Evolutionary conservation across 768 basidiomycete genomes (phyloP).

Genomic region (Pleurotus djamor): DNA sequence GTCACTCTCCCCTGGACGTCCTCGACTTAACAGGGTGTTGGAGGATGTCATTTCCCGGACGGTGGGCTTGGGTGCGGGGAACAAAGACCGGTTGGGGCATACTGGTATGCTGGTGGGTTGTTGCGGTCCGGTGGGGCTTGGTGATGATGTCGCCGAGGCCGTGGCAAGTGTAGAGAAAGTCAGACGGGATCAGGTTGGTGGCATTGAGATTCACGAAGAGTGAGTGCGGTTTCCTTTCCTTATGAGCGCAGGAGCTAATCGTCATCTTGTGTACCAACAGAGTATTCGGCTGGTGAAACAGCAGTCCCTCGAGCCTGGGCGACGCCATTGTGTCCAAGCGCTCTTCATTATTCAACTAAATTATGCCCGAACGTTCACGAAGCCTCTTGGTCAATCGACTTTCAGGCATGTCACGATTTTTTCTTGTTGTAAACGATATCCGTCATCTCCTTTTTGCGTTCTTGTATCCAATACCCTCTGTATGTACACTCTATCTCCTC

Average conservation of each 20-base stretch:
- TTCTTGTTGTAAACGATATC: neutral
- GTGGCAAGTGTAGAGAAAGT: constrained; percentile 42
- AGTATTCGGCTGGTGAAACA: constrained; percentile 18
- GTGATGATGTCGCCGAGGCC: constrained; percentile 46
- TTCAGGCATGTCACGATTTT: neutral
- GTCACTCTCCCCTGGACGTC: constrained; percentile 50
- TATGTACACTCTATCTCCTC: neutral
- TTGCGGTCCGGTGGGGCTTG: constrained; percentile 58
- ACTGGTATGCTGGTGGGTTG: constrained; percentile 61
- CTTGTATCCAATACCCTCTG: neutral
- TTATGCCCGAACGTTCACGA: neutral
- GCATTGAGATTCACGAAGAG: constrained; percentile 58
- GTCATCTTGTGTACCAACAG: constrained; percentile 5
- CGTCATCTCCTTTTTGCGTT: no score
- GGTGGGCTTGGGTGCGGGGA: constrained; percentile 36
- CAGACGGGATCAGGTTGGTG: constrained; percentile 52
- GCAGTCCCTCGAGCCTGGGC: no score
- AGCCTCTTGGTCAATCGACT: neutral
- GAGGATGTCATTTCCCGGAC: constrained; percentile 44
- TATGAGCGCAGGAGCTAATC: neutral
- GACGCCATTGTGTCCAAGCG: no score
- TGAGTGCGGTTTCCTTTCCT: constrained; percentile 18
- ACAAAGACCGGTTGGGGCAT: constrained; percentile 33
- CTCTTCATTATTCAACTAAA: constrained; percentile 1
- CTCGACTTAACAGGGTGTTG: constrained; percentile 44